phyloP scores from a whole-genome alignment of 2,329 filamentous ascomycete genomes.

The Pezicula carpinea region DNA sequence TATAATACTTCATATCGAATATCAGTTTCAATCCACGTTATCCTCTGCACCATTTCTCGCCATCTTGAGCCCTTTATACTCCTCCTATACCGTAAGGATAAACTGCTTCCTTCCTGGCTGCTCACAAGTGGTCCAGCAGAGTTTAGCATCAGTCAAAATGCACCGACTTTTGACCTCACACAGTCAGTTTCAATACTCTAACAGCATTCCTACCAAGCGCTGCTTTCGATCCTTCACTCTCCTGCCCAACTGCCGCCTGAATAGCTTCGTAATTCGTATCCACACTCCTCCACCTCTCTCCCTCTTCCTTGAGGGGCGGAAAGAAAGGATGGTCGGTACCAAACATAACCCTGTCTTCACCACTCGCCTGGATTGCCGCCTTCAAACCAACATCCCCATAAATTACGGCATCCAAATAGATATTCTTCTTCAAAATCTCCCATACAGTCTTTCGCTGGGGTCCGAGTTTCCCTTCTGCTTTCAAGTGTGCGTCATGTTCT shows the following conservation, averaged over 20 bases:
- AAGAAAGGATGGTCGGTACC: constrained; percentile 84
- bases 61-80: too few relatives aligned
- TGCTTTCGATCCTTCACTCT: constrained; percentile 40
- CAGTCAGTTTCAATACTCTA: constrained; percentile 38
- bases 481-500: constrained; percentile 72
- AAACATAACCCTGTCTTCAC: constrained; percentile 69
- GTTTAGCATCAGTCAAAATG: too few relatives aligned
- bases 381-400: constrained; percentile 71
- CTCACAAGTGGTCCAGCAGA: too few relatives aligned
- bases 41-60: too few relatives aligned
- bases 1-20: too few relatives aligned
- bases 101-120: too few relatives aligned
- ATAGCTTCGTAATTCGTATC: constrained; percentile 53
- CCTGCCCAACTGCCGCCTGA: constrained; percentile 42
- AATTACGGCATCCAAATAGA: constrained; percentile 84
- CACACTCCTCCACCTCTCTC: constrained; percentile 67
- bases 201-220: constrained; percentile 59
- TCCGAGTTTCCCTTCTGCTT: constrained; percentile 53
- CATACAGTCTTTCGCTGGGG: constrained; percentile 48
- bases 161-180: too few relatives aligned
- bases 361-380: constrained; percentile 64
- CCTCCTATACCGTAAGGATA: too few relatives aligned
- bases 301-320: constrained; percentile 64
- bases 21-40: too few relatives aligned
- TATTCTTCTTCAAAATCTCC: constrained; percentile 67